Conservation (phyloP, 2,329 filamentous ascomycete genomes). For the Cytospora piceae region DNA sequence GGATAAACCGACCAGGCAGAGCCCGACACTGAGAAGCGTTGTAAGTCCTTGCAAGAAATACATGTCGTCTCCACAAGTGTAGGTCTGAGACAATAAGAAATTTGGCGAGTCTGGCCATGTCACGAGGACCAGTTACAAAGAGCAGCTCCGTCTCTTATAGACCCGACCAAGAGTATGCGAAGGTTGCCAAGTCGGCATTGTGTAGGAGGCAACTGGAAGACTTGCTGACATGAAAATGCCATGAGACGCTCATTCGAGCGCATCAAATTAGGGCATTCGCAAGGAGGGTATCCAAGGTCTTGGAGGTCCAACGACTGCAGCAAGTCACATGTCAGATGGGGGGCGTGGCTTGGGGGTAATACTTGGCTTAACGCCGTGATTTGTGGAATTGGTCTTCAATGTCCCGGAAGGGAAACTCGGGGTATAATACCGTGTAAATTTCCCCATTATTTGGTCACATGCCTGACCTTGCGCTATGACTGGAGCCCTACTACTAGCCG, state of each 20-base stretch:
- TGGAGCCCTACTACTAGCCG: background rate
- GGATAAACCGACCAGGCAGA: constrained; percentile 32
- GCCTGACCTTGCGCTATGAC: background rate
- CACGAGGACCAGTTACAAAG: background rate
- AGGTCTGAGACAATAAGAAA: background rate
- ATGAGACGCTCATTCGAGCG: constrained; percentile 17
- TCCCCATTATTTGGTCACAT: background rate
- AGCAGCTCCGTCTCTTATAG: background rate
- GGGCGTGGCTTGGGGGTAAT: constrained; percentile 1
- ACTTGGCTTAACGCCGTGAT: constrained; percentile 5
- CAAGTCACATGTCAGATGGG: background rate
- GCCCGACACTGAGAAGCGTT: constrained; percentile 29
- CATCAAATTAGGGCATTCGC: background rate
- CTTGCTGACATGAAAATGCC: background rate
- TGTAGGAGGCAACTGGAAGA: background rate
- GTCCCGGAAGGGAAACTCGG: constrained; percentile 16
- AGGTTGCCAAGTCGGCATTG: constrained; percentile 7
- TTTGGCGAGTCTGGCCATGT: background rate
- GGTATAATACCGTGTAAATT: background rate
- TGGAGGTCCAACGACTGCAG: constrained; percentile 1
- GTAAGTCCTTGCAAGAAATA: constrained; percentile 24
- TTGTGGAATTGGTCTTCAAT: constrained; percentile 22
- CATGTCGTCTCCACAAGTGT: background rate
- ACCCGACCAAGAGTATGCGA: background rate
- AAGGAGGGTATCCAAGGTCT: background rate